phyloP scores from a whole-genome alignment of 176 grass and related monocot species.

The Microstegium vimineum region DNA sequence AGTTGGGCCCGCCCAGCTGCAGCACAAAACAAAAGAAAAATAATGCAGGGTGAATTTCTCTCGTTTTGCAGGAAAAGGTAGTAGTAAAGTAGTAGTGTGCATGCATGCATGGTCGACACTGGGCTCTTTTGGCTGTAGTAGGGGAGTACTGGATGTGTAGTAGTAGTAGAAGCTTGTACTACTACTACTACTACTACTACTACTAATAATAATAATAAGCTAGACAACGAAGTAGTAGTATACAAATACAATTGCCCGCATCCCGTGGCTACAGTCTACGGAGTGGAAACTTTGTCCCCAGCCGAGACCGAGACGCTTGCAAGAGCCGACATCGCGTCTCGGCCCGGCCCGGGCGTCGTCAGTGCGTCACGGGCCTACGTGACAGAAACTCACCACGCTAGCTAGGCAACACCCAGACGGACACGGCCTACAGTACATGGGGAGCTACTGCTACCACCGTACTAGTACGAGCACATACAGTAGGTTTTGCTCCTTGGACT shows the following conservation, averaged over 20 bases:
- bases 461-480: too few relatives aligned
- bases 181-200: too few relatives aligned
- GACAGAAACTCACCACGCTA: neutral
- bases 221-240: too few relatives aligned
- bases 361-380: conserved; percentile 15
- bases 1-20: conserved; percentile 59
- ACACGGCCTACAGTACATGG: too few relatives aligned
- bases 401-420: neutral
- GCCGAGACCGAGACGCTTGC: neutral
- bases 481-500: too few relatives aligned
- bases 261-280: neutral
- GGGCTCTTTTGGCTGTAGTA: neutral
- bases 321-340: neutral
- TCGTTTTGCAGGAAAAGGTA: too few relatives aligned
- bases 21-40: neutral
- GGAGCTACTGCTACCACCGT: too few relatives aligned
- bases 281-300: conserved; percentile 23
- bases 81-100: too few relatives aligned
- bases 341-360: neutral
- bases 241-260: neutral
- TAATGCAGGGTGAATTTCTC: neutral
- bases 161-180: too few relatives aligned
- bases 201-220: too few relatives aligned
- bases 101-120: neutral
- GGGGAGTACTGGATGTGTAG: neutral